A percentile compares a stretch with the other conserved stretches of the same genome.
Conservation (phyloP, 2,329 filamentous ascomycete species). For the Fusarium nelsonii region DNA sequence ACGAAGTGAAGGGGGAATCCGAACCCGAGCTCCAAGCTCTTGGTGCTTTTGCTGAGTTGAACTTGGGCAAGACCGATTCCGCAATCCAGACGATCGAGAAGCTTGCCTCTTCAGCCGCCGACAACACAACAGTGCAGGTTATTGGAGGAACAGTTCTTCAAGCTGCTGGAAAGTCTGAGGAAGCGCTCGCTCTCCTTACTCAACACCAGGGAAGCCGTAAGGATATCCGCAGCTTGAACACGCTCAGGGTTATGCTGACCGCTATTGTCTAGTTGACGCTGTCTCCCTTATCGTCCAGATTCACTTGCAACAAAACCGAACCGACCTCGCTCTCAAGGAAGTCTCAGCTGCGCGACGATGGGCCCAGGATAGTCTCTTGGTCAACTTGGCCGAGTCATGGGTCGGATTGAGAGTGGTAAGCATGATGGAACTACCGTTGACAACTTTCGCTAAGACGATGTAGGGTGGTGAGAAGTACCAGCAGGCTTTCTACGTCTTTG, state of each 20-base stretch:
- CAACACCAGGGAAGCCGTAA: constrained; percentile 89
- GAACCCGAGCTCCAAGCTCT: constrained; percentile 83
- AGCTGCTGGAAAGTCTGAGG: constrained; percentile 82
- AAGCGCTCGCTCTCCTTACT: constrained; percentile 81
- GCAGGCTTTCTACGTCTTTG: constrained; percentile 96
- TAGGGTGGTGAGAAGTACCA: constrained; percentile 97
- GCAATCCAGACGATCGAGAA: constrained; percentile 74
- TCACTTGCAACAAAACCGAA: constrained; percentile 89
- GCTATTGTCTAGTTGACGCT: constrained; percentile 68
- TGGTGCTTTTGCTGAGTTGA: constrained; percentile 77
- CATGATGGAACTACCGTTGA: neutral
- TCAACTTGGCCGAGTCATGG: constrained; percentile 97
- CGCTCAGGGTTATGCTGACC: constrained; percentile 43
- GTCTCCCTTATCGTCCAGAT: constrained; percentile 93
- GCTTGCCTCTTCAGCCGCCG: constrained; percentile 73
- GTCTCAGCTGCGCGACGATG: constrained; percentile 87
- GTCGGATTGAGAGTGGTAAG: constrained; percentile 85
- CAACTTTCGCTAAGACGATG: constrained; percentile 45
- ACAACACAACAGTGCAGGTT: constrained; percentile 86
- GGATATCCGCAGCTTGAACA: constrained; percentile 51
- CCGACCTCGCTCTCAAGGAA: constrained; percentile 91
- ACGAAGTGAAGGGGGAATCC: constrained; percentile 73
- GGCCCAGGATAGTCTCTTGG: constrained; percentile 93
- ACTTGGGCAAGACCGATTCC: constrained; percentile 69
- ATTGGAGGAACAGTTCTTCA: constrained; percentile 85